Evolutionary conservation across 179 eudicot species (phyloP), one percentile per base, ranked within the genome.

Genomic region (Vitellaria paradoxa): DNA sequence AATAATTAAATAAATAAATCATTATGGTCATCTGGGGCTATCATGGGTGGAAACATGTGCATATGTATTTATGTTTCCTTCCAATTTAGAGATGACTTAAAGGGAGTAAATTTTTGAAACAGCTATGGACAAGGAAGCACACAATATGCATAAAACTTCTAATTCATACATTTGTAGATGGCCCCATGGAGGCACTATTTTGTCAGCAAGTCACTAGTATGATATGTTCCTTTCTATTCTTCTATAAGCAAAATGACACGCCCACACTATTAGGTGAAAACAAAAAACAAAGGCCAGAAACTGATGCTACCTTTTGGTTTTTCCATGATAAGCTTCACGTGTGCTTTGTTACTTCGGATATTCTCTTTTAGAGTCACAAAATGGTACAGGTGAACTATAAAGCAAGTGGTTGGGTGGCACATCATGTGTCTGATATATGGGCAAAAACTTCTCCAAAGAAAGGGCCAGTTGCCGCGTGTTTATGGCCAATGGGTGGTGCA

Each of bases 401-500:
- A 74, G 94, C 93, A 74, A 82, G 77, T 24, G 98, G 97, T 52
- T 94, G 98, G 98, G 97, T 92, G 56, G 87, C 73, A 59, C 98
- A 94, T 73, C 91, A 88, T 75, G 87, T 91, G 24, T 83, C 98
- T 59, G 97, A 94, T 78, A 80, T 91, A 65, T 94, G 98, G 96
- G 98, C 94, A 23, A 94, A 91, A 88, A 89, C 97, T 47, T 87
- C 89, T 63, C 91, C 96, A 7, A 89, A 91, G 78, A 68, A 82
- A 65, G 97, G 98, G 75, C 61, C 80, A 45, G 90, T 97, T 37
- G 89, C 89, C 46, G 91, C 97, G 97, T 90, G 94, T 9, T 74
- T 92, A 53, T 94, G 97, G 98, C 97, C 89, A 4, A 92, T 94
- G 98, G 98, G 98, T 56, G 98, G 97, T 61, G 97, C 97, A 37